phyloP scores from a whole-genome alignment of 2,329 filamentous ascomycete genomes.

The Arachnomyces sp. region DNA sequence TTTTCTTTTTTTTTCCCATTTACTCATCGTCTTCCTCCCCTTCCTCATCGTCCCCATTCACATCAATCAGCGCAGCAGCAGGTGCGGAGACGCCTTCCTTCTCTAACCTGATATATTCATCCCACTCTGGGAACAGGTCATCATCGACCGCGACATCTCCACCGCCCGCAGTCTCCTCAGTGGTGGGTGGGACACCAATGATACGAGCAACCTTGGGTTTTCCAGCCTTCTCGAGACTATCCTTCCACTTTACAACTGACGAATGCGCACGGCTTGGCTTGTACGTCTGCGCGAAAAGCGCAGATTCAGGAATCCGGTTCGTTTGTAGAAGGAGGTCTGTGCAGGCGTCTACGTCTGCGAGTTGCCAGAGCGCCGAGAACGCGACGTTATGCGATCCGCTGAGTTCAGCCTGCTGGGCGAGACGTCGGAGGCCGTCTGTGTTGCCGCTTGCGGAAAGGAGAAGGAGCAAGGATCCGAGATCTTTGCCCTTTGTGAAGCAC shows the following conservation, averaged over 20 bases:
- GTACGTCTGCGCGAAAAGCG: slow-evolving; percentile 90
- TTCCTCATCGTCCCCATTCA: slow-evolving; percentile 26
- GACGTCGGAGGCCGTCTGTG: slow-evolving; percentile 59
- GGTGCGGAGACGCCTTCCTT: slow-evolving; percentile 51
- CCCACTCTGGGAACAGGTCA: slow-evolving; percentile 94
- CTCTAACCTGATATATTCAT: slow-evolving; percentile 78
- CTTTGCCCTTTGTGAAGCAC: slow-evolving; percentile 85
- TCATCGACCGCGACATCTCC: slow-evolving; percentile 41
- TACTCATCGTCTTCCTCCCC: slow-evolving; percentile 17
- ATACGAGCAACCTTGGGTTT: slow-evolving; percentile 78
- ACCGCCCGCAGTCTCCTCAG: slow-evolving; percentile 36
- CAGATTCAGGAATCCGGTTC: slow-evolving; percentile 72
- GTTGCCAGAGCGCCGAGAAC: slow-evolving; percentile 81
- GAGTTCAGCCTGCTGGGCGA: slow-evolving; percentile 67
- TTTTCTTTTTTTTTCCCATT: too few relatives aligned
- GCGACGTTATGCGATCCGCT: slow-evolving; percentile 83
- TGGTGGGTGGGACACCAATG: slow-evolving; percentile 71
- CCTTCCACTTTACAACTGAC: slow-evolving; percentile 73
- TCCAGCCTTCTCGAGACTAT: slow-evolving; percentile 69
- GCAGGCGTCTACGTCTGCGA: slow-evolving; percentile 74
- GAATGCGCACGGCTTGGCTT: slow-evolving; percentile 67
- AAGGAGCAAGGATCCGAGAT: slow-evolving; percentile 79
- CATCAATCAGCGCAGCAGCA: slow-evolving; percentile 34
- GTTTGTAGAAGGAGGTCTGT: slow-evolving; percentile 72
- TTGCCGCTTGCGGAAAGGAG: slow-evolving; percentile 82